These are phyloP conservation scores for Spizellomyces sp. DNA, from an alignment of 192 early-diverging fungal species.

Conservation along the genomic window DNA sequence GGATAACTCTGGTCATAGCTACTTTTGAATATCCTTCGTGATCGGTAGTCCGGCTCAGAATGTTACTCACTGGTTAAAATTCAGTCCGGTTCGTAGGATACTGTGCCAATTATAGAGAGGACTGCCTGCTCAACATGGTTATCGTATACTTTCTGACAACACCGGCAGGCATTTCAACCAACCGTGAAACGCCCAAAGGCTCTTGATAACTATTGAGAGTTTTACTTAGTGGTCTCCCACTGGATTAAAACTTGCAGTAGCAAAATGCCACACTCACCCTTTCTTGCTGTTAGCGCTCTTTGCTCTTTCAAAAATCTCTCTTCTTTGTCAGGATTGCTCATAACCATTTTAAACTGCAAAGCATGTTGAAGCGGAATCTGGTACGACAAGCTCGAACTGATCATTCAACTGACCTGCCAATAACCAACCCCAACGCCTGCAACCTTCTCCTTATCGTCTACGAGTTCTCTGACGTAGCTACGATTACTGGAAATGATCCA, in stretches of 20 bases:
- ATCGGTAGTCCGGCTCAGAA: neutral
- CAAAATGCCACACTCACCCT: neutral
- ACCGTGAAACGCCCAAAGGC: conserved; percentile 38
- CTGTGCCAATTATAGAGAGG: conserved; percentile 50
- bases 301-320: conserved; percentile 37
- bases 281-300: conserved; percentile 3
- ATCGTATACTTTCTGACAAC: neutral
- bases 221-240: neutral
- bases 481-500: conserved; percentile 53
- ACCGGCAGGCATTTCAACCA: conserved; percentile 22
- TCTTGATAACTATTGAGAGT: conserved; percentile 14
- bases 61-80: conserved; percentile 27
- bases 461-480: conserved; percentile 40
- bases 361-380: neutral
- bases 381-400: neutral
- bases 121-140: conserved; percentile 10
- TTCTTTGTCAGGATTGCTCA: conserved; percentile 51
- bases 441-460: conserved; percentile 17
- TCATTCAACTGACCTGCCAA: conserved; percentile 28
- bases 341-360: conserved; percentile 47
- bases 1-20: conserved; percentile 23
- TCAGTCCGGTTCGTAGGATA: conserved; percentile 44
- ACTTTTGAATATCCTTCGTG: neutral
- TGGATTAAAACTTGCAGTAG: neutral
- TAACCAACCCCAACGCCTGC: conserved; percentile 35